Evolutionary conservation across 179 eudicot genomes (phyloP).

Genomic region (Spergularia azorica): DNA sequence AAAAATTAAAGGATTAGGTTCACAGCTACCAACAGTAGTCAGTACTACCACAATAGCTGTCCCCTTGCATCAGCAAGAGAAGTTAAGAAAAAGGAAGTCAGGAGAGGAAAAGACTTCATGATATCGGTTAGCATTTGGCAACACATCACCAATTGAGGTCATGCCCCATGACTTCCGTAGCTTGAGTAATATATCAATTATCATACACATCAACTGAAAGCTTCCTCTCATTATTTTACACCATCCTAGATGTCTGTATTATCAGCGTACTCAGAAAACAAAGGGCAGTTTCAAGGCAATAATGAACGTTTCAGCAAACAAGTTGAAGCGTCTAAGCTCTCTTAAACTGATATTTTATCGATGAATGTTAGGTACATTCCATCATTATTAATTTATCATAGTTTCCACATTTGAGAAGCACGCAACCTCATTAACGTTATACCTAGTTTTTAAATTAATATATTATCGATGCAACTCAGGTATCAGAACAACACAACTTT

Average conservation of each 20-base stretch:
- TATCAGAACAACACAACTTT: background rate
- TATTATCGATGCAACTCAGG: background rate
- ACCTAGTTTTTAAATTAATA: background rate
- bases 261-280: constrained; percentile 1
- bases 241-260: background rate
- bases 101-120: background rate
- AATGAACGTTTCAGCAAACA: background rate
- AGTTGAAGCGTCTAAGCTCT: background rate
- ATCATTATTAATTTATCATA: background rate
- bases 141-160: background rate
- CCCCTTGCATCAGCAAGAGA: background rate
- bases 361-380: background rate
- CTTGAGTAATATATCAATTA: background rate
- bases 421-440: background rate
- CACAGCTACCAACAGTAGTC: background rate
- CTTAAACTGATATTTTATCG: background rate
- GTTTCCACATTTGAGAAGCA: background rate
- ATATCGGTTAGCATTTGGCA: background rate
- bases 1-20: background rate
- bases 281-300: background rate
- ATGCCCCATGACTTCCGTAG: constrained; percentile 2
- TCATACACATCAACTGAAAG: background rate
- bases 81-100: background rate
- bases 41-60: background rate
- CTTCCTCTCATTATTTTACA: background rate